Evolutionary conservation across 2,329 filamentous ascomycete species (phyloP), one percentile per base, ranked within the genome.

Genomic region (Aspergillus carbonarius): DNA sequence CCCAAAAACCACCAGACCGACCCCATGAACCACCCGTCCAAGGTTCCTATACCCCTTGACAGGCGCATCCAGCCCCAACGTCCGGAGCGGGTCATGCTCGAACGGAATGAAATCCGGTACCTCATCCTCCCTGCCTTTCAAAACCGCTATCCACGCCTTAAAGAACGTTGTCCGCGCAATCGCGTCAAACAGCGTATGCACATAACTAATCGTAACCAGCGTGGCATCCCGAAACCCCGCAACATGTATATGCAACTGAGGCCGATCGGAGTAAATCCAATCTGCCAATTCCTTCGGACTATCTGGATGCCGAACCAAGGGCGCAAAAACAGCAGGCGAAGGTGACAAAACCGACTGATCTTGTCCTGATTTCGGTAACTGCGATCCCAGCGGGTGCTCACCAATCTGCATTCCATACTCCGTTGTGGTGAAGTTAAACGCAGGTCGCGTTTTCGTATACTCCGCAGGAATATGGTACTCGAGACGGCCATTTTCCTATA

Each of bases 171-270:
- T 63, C 27, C 73, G 72, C 4, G 79, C 81, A 62, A 81, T 72
- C 3, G 72, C 78, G 60, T 84, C 82, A 58, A 78, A 76, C 5
- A 83, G 66, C 0, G 76, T 77, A 65, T 85, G 83, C 1, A 79
- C 76, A 70, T 75, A 82, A 1, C 71, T 70, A 0, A 85, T 60
- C 0, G 74, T 72, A 1, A 85, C 70, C 0, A 85, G 65, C 0
- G 83, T 85, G 0, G 79, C 78, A 57, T 85, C 78, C 3, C 63
- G 66, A 64, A 85, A 85, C 0, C 76, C 75, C 3, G 78, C 75
- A 42, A 84, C 70, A 60, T 82, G 79, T 4, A 85, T 68, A 4
- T 75, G 74, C 4, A 85, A 65, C 63, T 80, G 78, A 0, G 82
- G 81, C 17, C 63, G 68, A 63, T 83, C 81, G 4, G 66, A 60